phyloP scores from a whole-genome alignment of 192 early-diverging fungal genomes.

The Backusella tarrabulga region DNA sequence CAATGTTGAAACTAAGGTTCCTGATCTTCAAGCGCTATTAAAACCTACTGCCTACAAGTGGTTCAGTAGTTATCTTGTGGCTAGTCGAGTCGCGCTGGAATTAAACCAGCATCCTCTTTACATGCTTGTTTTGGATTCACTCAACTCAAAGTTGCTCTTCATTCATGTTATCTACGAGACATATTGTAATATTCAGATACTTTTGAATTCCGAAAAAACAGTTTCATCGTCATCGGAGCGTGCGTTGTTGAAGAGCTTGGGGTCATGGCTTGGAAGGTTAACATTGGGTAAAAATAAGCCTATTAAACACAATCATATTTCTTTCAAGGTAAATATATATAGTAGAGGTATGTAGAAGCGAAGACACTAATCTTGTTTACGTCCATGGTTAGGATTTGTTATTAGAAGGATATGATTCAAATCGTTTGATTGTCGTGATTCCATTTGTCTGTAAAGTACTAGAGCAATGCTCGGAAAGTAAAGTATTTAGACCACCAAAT shows the following conservation, averaged over 20 bases:
- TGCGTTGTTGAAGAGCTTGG: conserved; percentile 91
- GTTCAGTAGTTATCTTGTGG: conserved; percentile 95
- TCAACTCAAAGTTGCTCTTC: conserved; percentile 64
- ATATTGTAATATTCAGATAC: conserved; percentile 76
- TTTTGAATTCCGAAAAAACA: conserved; percentile 94
- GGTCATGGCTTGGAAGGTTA: conserved; percentile 94
- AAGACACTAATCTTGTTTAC: not conserved
- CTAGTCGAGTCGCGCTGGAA: conserved; percentile 92
- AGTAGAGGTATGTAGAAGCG: not conserved
- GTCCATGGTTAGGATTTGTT: conserved; percentile 65
- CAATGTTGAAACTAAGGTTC: conserved; percentile 79
- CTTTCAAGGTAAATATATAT: conserved; percentile 70
- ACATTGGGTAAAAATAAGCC: conserved; percentile 92
- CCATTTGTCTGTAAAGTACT: conserved; percentile 98
- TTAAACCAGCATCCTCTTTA: conserved; percentile 96
- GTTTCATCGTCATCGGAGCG: conserved; percentile 87
- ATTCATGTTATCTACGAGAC: conserved; percentile 86
- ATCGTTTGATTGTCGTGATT: conserved; percentile 91
- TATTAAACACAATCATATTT: conserved; percentile 92
- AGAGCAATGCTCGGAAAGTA: conserved; percentile 81
- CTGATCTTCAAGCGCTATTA: conserved; percentile 75
- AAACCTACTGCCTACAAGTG: conserved; percentile 64
- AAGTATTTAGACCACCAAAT: conserved; percentile 92
- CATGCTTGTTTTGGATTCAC: conserved; percentile 74
- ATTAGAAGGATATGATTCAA: conserved; percentile 86